phyloP scores from a whole-genome alignment of 2,329 filamentous ascomycete genomes.

The Aspergillus sp. region DNA sequence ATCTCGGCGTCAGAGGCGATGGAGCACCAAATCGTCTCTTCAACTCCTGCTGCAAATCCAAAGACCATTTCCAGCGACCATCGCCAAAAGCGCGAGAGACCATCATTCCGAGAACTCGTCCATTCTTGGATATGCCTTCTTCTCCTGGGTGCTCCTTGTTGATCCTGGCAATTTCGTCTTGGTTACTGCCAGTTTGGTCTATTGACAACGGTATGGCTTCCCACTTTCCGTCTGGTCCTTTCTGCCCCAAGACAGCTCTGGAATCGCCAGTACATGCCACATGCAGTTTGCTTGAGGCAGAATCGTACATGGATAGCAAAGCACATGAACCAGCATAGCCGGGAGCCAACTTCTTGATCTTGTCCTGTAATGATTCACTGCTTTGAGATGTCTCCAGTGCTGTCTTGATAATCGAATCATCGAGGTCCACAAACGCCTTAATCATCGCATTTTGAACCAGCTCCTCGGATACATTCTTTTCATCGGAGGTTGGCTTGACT shows the following conservation, averaged over 20 bases:
- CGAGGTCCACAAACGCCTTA: constrained; percentile 18
- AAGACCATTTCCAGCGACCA: constrained; percentile 62
- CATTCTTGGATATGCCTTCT: constrained; percentile 51
- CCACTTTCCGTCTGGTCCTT: constrained; percentile 41
- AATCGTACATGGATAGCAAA: constrained; percentile 59
- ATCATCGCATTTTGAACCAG: constrained; percentile 17
- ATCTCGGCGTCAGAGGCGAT: constrained; percentile 40
- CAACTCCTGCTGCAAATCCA: constrained; percentile 43
- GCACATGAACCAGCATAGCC: constrained; percentile 57
- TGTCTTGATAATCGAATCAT: constrained; percentile 20
- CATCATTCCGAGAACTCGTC: constrained; percentile 58
- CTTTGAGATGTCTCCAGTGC: constrained; percentile 11
- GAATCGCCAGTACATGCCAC: constrained; percentile 66
- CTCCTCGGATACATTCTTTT: constrained; percentile 4
- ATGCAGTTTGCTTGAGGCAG: constrained; percentile 47
- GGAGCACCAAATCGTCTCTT: constrained; percentile 26
- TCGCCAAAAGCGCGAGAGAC: constrained; percentile 67
- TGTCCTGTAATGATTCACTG: constrained; percentile 14
- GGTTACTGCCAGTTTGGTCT: constrained; percentile 64
- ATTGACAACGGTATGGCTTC: constrained; percentile 51
- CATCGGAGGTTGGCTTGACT: constrained; percentile 3
- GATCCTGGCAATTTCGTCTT: constrained; percentile 53
- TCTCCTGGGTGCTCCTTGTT: constrained; percentile 59
- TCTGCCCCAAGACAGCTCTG: constrained; percentile 56
- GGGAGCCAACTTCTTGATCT: constrained; percentile 17